Evolutionary conservation across 331 rosid species (phyloP).

Genomic region (Malus hybrid): DNA sequence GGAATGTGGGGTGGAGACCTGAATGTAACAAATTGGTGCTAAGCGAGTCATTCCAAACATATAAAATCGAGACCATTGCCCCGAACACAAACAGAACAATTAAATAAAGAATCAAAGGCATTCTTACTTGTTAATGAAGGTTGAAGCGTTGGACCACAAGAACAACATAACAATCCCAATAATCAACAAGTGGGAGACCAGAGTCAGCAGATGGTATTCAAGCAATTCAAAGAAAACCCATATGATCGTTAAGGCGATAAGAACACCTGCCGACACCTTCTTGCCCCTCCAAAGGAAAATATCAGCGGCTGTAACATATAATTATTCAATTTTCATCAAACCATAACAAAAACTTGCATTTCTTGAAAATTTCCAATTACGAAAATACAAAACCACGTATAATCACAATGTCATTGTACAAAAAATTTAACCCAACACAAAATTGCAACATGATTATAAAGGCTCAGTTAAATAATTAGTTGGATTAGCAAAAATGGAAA

Average conservation of each 20-base stretch:
- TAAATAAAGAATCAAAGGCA: not conserved
- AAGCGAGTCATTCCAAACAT: not conserved
- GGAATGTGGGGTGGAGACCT: slow-evolving; percentile 80
- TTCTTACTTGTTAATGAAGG: slow-evolving; percentile 89
- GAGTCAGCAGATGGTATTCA: slow-evolving; percentile 72
- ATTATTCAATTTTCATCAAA: not conserved
- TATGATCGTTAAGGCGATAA: slow-evolving; percentile 55
- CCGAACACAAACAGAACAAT: not conserved
- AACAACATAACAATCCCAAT: slow-evolving; percentile 54
- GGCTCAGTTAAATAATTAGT: not conserved
- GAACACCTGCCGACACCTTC: slow-evolving; percentile 64
- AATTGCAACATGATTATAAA: not conserved
- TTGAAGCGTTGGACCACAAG: slow-evolving; percentile 83
- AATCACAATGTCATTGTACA: not conserved
- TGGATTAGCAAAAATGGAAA: no score
- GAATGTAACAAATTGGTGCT: slow-evolving; percentile 3
- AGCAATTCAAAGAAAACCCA: slow-evolving; percentile 82
- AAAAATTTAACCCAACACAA: not conserved
- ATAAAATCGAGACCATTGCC: not conserved
- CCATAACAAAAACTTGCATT: not conserved
- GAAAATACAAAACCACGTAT: no score
- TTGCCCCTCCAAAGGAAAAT: slow-evolving; percentile 89
- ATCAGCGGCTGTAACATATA: slow-evolving; percentile 64
- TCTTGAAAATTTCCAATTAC: not conserved
- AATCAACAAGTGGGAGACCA: slow-evolving; percentile 58